phyloP scores from a whole-genome alignment of 2,329 filamentous ascomycete genomes.

The Fusarium mexicanum region DNA sequence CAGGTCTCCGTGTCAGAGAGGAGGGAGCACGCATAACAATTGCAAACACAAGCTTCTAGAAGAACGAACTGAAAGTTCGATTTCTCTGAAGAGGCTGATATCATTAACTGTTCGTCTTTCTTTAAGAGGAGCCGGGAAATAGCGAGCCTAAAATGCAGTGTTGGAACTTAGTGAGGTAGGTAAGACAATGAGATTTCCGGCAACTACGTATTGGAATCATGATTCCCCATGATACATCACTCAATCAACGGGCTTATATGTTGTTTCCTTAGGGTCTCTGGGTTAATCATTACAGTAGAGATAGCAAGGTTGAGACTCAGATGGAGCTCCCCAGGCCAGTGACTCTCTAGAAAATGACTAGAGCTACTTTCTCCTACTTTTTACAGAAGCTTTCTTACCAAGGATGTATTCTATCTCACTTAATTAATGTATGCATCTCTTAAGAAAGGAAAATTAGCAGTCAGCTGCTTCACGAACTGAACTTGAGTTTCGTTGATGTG shows the following conservation, averaged over 20 bases:
- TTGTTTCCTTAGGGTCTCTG: background rate
- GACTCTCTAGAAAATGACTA: background rate
- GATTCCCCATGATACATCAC: background rate
- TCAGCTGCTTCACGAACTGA: background rate
- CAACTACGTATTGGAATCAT: background rate
- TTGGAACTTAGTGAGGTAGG: background rate
- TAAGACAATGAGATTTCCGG: background rate
- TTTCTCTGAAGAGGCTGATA: background rate
- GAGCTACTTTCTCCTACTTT: background rate
- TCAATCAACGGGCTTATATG: background rate
- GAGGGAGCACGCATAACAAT: background rate
- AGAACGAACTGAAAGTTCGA: too few relatives aligned
- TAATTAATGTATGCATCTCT: background rate
- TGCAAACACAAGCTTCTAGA: background rate
- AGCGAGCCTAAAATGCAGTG: too few relatives aligned
- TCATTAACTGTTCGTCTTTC: background rate
- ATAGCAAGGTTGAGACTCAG: background rate
- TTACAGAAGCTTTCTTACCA: background rate
- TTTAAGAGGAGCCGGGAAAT: background rate
- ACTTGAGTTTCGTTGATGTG: background rate
- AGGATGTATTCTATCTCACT: too few relatives aligned
- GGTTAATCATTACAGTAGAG: accelerated
- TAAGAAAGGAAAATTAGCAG: background rate
- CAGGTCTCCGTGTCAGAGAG: background rate
- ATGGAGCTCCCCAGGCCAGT: background rate